Conservation (phyloP, 352 stramenopile genomes). For the Globisporangium spinosum region DNA sequence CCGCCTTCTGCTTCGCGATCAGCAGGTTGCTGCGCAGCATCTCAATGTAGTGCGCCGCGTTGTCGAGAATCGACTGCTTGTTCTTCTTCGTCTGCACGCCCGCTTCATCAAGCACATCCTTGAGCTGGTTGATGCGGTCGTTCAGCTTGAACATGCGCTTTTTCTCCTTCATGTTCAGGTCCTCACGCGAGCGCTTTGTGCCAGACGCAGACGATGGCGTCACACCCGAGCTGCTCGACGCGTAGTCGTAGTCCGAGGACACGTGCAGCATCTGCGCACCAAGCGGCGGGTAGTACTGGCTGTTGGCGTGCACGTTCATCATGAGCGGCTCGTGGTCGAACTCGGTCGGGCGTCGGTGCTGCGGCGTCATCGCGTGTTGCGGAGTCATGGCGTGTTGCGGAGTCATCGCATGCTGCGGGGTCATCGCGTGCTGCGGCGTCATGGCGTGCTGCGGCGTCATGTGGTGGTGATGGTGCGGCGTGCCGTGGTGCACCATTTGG, state of each 20-base stretch:
- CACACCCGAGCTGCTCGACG: slow-evolving; percentile 29
- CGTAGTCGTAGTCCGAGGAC: slow-evolving; percentile 55
- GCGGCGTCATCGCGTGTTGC: slow-evolving; percentile 41
- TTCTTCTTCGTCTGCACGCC: slow-evolving; percentile 79
- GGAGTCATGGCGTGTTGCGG: slow-evolving; percentile 39
- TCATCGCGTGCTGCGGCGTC: slow-evolving; percentile 37
- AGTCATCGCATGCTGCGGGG: slow-evolving; percentile 40
- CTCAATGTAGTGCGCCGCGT: slow-evolving; percentile 63
- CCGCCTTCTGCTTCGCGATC: slow-evolving; percentile 57
- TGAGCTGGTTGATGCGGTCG: slow-evolving; percentile 78
- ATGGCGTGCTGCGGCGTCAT: slow-evolving; percentile 41
- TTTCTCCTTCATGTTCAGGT: slow-evolving; percentile 86
- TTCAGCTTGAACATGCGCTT: slow-evolving; percentile 90
- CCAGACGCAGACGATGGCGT: slow-evolving; percentile 31
- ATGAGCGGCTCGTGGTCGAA: slow-evolving; percentile 60
- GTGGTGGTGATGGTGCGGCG: slow-evolving; percentile 29
- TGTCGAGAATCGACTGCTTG: slow-evolving; percentile 75
- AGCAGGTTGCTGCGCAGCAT: slow-evolving; percentile 60
- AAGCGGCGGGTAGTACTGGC: slow-evolving; percentile 49
- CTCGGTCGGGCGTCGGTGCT: slow-evolving; percentile 31
- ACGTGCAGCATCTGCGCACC: slow-evolving; percentile 52
- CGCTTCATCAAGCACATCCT: slow-evolving; percentile 55
- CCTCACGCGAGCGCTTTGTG: slow-evolving; percentile 67
- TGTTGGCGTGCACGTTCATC: slow-evolving; percentile 41
- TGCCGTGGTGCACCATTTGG: slow-evolving; percentile 43